Percentiles rank a stretch among this genome's conserved stretches.
Conservation (phyloP, 768 basidiomycete species). For the Rhizopogon sp. region DNA sequence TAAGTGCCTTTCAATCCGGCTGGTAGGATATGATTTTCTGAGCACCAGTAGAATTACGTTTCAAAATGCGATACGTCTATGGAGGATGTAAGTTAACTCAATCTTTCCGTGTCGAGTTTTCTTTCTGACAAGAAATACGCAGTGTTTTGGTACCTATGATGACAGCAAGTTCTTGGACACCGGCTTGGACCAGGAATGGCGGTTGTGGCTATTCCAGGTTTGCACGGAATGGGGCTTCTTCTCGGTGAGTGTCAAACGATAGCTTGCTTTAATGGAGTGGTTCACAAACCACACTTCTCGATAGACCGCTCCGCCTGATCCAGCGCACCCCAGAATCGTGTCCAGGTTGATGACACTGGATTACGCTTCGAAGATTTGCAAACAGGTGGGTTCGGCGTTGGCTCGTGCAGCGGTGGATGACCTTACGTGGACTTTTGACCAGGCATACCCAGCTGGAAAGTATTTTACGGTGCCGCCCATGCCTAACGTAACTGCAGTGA, state of each 20-base stretch:
- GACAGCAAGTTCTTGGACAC: conserved; percentile 59
- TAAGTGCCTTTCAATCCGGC: conserved; percentile 19
- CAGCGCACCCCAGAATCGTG: conserved; percentile 66
- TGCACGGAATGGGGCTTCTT: conserved; percentile 98
- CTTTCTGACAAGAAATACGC: background rate
- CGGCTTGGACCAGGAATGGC: conserved; percentile 70
- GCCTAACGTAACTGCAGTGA: conserved; percentile 83
- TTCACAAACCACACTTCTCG: background rate
- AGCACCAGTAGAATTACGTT: conserved; percentile 41
- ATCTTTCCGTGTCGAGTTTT: background rate
- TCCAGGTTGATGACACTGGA: conserved; percentile 71
- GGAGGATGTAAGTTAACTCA: conserved; percentile 40
- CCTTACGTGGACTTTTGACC: background rate
- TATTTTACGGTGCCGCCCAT: conserved; percentile 63
- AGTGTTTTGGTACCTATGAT: conserved; percentile 88
- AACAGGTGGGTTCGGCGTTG: conserved; percentile 37
- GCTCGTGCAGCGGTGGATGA: background rate
- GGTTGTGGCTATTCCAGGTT: conserved; percentile 86
- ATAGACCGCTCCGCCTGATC: conserved; percentile 73
- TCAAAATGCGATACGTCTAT: conserved; percentile 46
- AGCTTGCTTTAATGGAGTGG: background rate
- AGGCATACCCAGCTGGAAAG: conserved; percentile 79
- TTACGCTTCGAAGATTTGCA: conserved; percentile 67
- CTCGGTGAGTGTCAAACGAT: conserved; percentile 39
- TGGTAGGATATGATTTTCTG: background rate